phyloP scores from a whole-genome alignment of 371 early-diverging fungal genomes.

The Mucor indicus region DNA sequence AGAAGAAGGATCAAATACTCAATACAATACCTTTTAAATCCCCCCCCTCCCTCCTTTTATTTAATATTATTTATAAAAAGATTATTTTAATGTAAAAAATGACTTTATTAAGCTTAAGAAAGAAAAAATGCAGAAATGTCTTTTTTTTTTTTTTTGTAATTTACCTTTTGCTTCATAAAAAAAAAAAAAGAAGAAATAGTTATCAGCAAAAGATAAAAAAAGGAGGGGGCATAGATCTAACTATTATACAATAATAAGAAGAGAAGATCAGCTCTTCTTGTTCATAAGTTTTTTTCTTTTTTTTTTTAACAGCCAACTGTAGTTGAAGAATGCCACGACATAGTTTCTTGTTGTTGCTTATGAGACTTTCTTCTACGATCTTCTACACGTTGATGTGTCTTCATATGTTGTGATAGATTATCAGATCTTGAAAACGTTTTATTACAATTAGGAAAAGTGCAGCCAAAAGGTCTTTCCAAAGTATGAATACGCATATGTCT shows the following conservation, averaged over 20 bases:
- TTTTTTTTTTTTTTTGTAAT: conserved; percentile 8
- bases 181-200: not conserved
- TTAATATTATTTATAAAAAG: not conserved
- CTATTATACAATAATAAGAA: conserved; percentile 1
- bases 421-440: conserved; percentile 83
- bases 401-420: conserved; percentile 63
- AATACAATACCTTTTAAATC: conserved; percentile 8
- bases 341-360: conserved; percentile 1
- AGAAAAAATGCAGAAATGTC: conserved; percentile 3
- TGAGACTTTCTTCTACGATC: conserved; percentile 26
- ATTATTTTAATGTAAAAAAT: not conserved
- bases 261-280: too few relatives aligned
- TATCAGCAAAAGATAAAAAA: not conserved
- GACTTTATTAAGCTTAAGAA: not conserved
- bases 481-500: conserved; percentile 90
- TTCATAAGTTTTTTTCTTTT: too few relatives aligned
- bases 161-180: conserved; percentile 19
- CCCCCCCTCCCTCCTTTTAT: not conserved
- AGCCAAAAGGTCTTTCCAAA: conserved; percentile 73
- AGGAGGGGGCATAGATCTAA: too few relatives aligned
- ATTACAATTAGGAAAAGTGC: conserved; percentile 65
- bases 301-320: conserved; percentile 23
- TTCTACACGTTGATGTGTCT: conserved; percentile 53
- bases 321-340: conserved; percentile 23
- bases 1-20: conserved; percentile 1